Evolutionary conservation across 2,329 filamentous ascomycete species (phyloP), one percentile per base, ranked within the genome.

Genomic region (Colletotrichum horii): DNA sequence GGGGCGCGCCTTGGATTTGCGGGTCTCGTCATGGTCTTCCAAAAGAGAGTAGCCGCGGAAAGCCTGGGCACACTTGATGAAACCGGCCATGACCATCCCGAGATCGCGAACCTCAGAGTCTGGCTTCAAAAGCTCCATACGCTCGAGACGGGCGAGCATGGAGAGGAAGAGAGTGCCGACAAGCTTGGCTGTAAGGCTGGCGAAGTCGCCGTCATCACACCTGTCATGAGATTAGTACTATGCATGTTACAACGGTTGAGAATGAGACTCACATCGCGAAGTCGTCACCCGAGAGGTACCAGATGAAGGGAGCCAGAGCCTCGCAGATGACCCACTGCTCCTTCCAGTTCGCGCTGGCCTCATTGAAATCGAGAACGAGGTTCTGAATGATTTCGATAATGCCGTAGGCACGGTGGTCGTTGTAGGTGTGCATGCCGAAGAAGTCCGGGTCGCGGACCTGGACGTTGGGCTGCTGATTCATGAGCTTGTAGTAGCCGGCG

Each of bases 301-400:
- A 74, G 14, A 85, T 76, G 68, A 84, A 84, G 32, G 83, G 77
- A 2, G 65, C 82, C 9, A 83, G 71, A 4, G 76, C 82, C 77
- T 88, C 85, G 66, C 87, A 87, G 4, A 88, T 78, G 19, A 81
- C 81, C 85, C 84, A 87, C 76, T 85, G 81, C 74, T 85, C 83
- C 64, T 81, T 82, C 84, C 83, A 84, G 38, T 83, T 78, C 24
- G 78, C 79, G 9, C 77, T 75, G 6, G 81, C 84, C 68, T 86
- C 83, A 4, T 79, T 77, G 56, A 85, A 87, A 66, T 87, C 83
- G 8, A 86, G 78, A 2, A 88, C 58, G 8, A 83, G 74, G 67
- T 88, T 89, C 78, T 89, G 81, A 6, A 88, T 28, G 0, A 86
- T 77, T 79, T 89, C 86, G 1, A 88, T 56, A 9, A 80, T 67